Base-by-base conservation (phyloP, 129 eudicot genomes). In the Centrapalus pauciflorus region DNA sequence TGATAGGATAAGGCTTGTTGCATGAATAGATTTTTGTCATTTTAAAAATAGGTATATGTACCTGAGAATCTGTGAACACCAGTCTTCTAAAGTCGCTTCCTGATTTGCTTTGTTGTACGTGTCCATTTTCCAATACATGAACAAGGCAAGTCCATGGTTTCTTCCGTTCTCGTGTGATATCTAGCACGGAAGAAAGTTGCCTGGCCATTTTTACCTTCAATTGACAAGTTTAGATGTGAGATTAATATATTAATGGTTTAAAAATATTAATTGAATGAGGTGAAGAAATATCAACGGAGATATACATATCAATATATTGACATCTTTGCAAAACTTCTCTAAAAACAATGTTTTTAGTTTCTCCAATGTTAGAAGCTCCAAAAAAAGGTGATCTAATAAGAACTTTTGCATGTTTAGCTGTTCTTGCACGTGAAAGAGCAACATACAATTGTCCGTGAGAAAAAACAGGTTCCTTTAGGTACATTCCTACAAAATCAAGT, bases 381-480 rank as follows among this genome's bases (percentile, higher is more conserved):
- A 8, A 0, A 0, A 3, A 9, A 8, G 46, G 13, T 38, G 2
- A 16, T 1, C 13, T 11, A 0, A 38, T 10, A 38, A 38, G n/a
- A 5, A 38, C 46, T 38, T 38, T 38, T 1, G 13, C 46, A 11
- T 38, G 10, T 61, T 35, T 12, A 2, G 0, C 10, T 16, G n/a
- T 61, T 12, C 32, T 61, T 3, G 66, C 46, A 3, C 76, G 41
- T 4, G 72, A 76, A 0, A 76, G 35, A 0, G 81, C 81, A 1
- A 76, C 76, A 51, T 69, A 68, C 1, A 76, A 13, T 69, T 69
- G 76, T 23, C 65, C 66, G 17, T 76, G 81, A 14, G 71, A 49
- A 45, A 76, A 76, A 3, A 70, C 20, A 0, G 61, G 66, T 17
- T 62, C 64, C 5, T 12, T 21, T 5, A 76, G 28, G 33, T 49